phyloP scores from a whole-genome alignment of 768 basidiomycete genomes.

The Collybiopsis confluens region DNA sequence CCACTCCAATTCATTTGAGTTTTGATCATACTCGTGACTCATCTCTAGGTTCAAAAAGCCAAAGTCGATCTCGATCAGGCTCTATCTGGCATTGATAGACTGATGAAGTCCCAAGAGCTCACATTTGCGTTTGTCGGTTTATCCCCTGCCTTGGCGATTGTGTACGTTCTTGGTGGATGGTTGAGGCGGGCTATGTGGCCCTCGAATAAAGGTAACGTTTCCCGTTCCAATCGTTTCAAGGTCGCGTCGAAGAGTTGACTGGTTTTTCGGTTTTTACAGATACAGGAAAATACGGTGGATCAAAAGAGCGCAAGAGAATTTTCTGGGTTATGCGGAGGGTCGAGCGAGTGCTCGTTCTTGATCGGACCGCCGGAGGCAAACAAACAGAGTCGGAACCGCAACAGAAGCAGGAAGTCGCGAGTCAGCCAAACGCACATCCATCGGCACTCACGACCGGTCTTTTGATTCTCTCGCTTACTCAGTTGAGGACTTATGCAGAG shows the following conservation, averaged over 20 bases:
- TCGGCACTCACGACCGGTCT: constrained; percentile 67
- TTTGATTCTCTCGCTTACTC: constrained; percentile 65
- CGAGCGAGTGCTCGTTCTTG: background rate
- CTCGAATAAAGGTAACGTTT: background rate
- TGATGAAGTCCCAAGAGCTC: constrained; percentile 90
- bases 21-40: too few relatives aligned
- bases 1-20: too few relatives aligned
- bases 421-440: constrained; percentile 19
- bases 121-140: constrained; percentile 98
- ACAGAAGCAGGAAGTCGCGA: constrained; percentile 32
- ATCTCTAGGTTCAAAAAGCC: constrained; percentile 3
- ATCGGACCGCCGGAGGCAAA: background rate
- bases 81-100: constrained; percentile 84
- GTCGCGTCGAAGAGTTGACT: too few relatives aligned
- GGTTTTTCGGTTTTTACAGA: constrained; percentile 27
- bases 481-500: constrained; percentile 63
- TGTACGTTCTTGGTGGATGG: constrained; percentile 64
- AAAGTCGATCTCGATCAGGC: constrained; percentile 93
- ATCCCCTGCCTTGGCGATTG: constrained; percentile 79
- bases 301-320: constrained; percentile 43
- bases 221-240: too few relatives aligned
- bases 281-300: constrained; percentile 55
- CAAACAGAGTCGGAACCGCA: constrained; percentile 68
- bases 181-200: constrained; percentile 39
- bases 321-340: constrained; percentile 71